Evolutionary conservation across 371 early-diverging fungal genomes (phyloP), one percentile per base, ranked within the genome.

Genomic region (Apophysomyces ossiformis): DNA sequence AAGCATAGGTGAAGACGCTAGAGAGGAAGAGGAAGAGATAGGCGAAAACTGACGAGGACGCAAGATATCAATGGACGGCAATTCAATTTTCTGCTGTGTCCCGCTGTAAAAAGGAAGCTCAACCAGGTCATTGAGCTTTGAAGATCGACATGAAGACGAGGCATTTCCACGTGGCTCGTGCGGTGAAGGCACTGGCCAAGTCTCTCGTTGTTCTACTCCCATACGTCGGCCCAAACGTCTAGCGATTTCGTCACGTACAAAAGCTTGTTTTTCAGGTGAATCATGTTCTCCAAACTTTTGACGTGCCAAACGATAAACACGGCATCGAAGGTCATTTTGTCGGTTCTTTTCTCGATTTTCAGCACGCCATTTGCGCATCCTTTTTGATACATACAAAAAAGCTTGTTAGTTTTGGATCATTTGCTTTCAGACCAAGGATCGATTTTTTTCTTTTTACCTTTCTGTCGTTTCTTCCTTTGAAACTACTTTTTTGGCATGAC

Each of bases 321-420:
- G 87, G 59, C 89, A 90, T 21, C 90, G 76, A 67, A 89, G 72
- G 59, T 90, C 90, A 65, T 90, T 90, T 58, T 86, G 79, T 58
- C 85, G 75, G 63, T 90, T 87, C 58, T 87, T 87, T 57, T 87
- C 88, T 59, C 83, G 74, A 46, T 87, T 87, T 64, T 85, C 83
- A n/a, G 88, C 82, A 39, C 88, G 63, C 88, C 88, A 87, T 60
- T 85, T 74, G n/a, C 88, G 81, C 88, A 87, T 87, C 60, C 88
- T 71, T 64, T 67, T 67, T 45, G 41, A 44, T n/a, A 56, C 15
- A 46, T n/a, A 58, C 35, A 43, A 7, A 35, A 60, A 32, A 37
- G 39, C 5, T 35, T 21, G 44, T 16, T 26, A 7, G 54, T 65
- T 60, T 69, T 45, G 47, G 63, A 69, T 69, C 69, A 47, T 69